Evolutionary conservation across 768 basidiomycete genomes (phyloP).

Genomic region (Hydnum rufescens): DNA sequence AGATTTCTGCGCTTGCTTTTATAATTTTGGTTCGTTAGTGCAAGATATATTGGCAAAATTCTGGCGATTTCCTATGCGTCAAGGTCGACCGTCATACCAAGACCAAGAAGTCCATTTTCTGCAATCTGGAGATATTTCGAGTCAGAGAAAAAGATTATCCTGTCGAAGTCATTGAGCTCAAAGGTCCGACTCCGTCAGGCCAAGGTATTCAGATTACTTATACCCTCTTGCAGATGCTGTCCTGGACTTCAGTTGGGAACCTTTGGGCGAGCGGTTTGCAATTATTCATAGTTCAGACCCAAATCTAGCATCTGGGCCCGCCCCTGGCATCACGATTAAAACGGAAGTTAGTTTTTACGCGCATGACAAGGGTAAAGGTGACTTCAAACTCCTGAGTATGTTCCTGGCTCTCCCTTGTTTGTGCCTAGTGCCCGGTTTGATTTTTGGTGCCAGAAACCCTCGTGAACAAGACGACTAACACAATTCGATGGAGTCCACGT

Average conservation of each 20-base stretch:
- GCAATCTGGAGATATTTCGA: slow-evolving; percentile 94
- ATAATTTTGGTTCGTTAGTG: slow-evolving; percentile 34
- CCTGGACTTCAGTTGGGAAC: slow-evolving; percentile 96
- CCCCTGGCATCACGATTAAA: slow-evolving; percentile 84
- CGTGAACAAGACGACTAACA: slow-evolving; percentile 70
- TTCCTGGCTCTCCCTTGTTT: not conserved
- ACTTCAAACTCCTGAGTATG: slow-evolving; percentile 77
- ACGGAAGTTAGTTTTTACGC: slow-evolving; percentile 95
- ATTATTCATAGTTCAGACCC: slow-evolving; percentile 90
- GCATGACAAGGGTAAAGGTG: slow-evolving; percentile 74
- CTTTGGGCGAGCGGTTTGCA: slow-evolving; percentile 89
- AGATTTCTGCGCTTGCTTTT: not conserved
- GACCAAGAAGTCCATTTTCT: slow-evolving; percentile 95
- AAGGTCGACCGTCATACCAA: slow-evolving; percentile 98
- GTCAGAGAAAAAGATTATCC: slow-evolving; percentile 95
- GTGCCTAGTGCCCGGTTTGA: slow-evolving; percentile 2
- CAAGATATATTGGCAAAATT: slow-evolving; percentile 95
- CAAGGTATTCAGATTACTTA: not conserved
- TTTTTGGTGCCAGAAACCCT: slow-evolving; percentile 37
- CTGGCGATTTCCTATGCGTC: slow-evolving; percentile 95
- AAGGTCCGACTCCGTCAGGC: slow-evolving; percentile 33
- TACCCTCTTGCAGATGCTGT: slow-evolving; percentile 48
- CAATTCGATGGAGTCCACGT: slow-evolving; percentile 89
- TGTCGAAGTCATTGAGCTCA: slow-evolving; percentile 92
- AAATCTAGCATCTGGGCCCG: slow-evolving; percentile 63